phyloP scores from a whole-genome alignment of 169 alveolate genomes.

The Plasmodium billcollinsi region DNA sequence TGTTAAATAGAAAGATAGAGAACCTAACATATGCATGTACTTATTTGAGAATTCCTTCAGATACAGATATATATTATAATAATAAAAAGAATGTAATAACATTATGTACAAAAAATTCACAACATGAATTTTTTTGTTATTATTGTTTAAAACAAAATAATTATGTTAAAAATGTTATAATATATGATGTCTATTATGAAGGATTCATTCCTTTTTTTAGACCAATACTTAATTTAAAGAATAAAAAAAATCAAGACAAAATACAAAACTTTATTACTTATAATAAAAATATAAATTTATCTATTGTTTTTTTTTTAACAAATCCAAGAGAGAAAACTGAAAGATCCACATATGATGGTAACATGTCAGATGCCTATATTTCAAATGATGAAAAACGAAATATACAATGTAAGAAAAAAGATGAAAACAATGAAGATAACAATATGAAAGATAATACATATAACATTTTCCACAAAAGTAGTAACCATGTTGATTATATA shows the following conservation, averaged over 20 bases:
- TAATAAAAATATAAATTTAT: slow-evolving; percentile 47
- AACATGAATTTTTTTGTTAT: slow-evolving; percentile 82
- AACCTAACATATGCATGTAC: slow-evolving; percentile 80
- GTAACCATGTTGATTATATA: neutral
- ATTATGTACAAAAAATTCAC: slow-evolving; percentile 78
- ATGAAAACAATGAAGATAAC: neutral
- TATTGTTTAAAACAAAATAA: slow-evolving; percentile 78
- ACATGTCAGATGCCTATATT: neutral
- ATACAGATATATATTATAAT: slow-evolving; percentile 86
- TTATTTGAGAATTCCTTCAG: slow-evolving; percentile 79
- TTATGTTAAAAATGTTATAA: slow-evolving; percentile 74
- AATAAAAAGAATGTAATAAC: slow-evolving; percentile 83
- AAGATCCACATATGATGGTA: neutral
- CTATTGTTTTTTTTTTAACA: slow-evolving; percentile 50
- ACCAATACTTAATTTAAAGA: slow-evolving; percentile 75
- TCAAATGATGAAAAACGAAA: neutral
- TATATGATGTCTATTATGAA: slow-evolving; percentile 65
- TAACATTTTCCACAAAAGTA: neutral
- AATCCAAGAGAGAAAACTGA: neutral
- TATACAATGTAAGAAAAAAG: neutral
- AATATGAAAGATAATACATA: neutral
- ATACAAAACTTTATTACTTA: slow-evolving; percentile 36
- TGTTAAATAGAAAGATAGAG: slow-evolving; percentile 80
- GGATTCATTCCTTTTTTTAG: slow-evolving; percentile 84
- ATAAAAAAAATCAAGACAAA: slow-evolving; percentile 44